phyloP scores from a whole-genome alignment of 2,329 filamentous ascomycete genomes.

The Boeremia exigua region DNA sequence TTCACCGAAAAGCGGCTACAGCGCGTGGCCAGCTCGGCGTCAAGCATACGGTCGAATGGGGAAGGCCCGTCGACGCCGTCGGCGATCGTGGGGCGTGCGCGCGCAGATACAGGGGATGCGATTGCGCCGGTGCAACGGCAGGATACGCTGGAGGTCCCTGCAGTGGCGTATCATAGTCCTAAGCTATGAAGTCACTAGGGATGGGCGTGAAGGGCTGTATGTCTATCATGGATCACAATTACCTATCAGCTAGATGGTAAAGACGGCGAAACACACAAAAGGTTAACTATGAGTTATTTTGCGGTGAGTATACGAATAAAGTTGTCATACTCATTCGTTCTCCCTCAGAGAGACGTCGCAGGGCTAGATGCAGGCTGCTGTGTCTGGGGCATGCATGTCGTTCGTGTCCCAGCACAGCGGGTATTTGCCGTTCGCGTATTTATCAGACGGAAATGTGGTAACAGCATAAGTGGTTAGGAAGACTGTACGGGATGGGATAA shows the following conservation, averaged over 20 bases:
- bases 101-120: conserved; percentile 17
- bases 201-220: background rate
- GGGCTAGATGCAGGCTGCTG: too few species aligned
- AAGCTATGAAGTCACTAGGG: background rate
- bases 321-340: too few species aligned
- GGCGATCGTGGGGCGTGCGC: conserved; percentile 5
- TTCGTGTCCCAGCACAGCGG: too few species aligned
- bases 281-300: background rate
- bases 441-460: too few species aligned
- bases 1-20: conserved; percentile 46
- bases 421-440: too few species aligned
- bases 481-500: too few species aligned
- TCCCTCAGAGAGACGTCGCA: too few species aligned
- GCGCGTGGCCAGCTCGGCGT: conserved; percentile 49
- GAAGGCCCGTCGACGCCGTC: conserved; percentile 25
- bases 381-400: too few species aligned
- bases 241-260: too few species aligned
- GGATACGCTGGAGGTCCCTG: conserved; percentile 33
- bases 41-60: conserved; percentile 38
- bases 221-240: too few species aligned
- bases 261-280: background rate
- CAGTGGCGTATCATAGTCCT: conserved; percentile 16
- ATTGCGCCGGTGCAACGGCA: conserved; percentile 14
- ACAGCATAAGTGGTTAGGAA: too few species aligned
- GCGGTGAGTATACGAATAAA: too few species aligned